Evolutionary conservation across 192 early-diverging fungal species (phyloP).

Genomic region (Rhizoclosmatium globosum): DNA sequence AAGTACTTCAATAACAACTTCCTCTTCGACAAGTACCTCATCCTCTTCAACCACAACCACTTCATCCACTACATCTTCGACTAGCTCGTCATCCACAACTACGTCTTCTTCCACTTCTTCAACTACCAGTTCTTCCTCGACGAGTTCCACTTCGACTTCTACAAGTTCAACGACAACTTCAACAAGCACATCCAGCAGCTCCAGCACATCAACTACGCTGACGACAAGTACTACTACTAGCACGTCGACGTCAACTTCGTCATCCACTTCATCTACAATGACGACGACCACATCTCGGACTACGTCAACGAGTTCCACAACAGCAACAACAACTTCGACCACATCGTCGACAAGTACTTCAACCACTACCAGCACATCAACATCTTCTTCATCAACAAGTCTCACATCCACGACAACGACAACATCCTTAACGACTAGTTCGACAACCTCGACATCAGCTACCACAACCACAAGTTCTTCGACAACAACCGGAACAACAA

Average conservation of each 20-base stretch:
- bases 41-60: neutral
- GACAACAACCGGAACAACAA: neutral
- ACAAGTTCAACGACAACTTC: neutral
- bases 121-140: neutral
- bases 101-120: slow-evolving; percentile 10
- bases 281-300: neutral
- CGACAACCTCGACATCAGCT: neutral
- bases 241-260: neutral
- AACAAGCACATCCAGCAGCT: slow-evolving; percentile 2
- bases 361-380: neutral
- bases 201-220: neutral
- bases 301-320: slow-evolving; percentile 39
- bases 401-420: neutral
- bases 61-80: neutral
- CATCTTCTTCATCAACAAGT: slow-evolving; percentile 1
- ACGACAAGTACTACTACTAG: slow-evolving; percentile 9
- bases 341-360: slow-evolving; percentile 1
- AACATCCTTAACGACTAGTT: neutral
- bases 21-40: neutral
- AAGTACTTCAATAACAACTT: neutral
- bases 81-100: slow-evolving; percentile 9
- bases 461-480: neutral
- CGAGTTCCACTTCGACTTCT: neutral
- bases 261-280: neutral
- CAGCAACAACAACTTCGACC: neutral